These are phyloP conservation scores for Cantharellus anzutake DNA, from an alignment of 768 basidiomycete species.

Conservation along the genomic window DNA sequence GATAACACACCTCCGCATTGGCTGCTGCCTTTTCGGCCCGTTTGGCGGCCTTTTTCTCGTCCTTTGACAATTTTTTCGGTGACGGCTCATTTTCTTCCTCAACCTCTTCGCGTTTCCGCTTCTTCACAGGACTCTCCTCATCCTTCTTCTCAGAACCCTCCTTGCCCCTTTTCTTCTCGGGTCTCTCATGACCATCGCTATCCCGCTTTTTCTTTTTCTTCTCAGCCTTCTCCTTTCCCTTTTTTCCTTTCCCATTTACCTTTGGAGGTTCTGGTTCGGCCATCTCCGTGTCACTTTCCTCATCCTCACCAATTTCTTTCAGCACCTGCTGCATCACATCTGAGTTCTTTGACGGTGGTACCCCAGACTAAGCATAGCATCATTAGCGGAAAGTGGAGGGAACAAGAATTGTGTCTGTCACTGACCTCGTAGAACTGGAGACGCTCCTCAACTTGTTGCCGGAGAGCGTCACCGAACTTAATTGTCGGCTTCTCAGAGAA, in stretches of 20 bases:
- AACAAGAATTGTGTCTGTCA: background rate
- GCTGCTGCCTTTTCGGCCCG: slow-evolving; percentile 62
- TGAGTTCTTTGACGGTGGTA: slow-evolving; percentile 66
- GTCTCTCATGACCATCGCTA: slow-evolving; percentile 18
- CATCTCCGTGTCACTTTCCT: slow-evolving; percentile 29
- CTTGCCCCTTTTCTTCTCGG: slow-evolving; percentile 19
- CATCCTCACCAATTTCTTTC: slow-evolving; percentile 49
- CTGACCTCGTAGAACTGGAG: slow-evolving; percentile 71
- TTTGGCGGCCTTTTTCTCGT: slow-evolving; percentile 56
- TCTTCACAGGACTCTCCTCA: background rate
- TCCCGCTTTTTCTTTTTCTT: slow-evolving; percentile 26
- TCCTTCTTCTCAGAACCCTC: background rate
- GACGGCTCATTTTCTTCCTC: slow-evolving; percentile 21
- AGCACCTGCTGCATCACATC: slow-evolving; percentile 85
- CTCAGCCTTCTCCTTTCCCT: slow-evolving; percentile 8
- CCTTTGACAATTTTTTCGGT: slow-evolving; percentile 12
- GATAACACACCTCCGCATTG: slow-evolving; percentile 22
- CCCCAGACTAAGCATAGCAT: slow-evolving; percentile 31
- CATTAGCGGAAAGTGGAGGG: background rate
- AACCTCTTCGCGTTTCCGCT: slow-evolving; percentile 18
- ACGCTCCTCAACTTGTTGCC: slow-evolving; percentile 88
- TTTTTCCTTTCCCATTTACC: slow-evolving; percentile 19
- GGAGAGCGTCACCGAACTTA: slow-evolving; percentile 89
- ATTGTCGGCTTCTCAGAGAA: slow-evolving; percentile 61
- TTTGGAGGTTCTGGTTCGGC: slow-evolving; percentile 34